Evolutionary conservation across 116 monocot genomes (phyloP).

Genomic region (Posidonia oceanica): DNA sequence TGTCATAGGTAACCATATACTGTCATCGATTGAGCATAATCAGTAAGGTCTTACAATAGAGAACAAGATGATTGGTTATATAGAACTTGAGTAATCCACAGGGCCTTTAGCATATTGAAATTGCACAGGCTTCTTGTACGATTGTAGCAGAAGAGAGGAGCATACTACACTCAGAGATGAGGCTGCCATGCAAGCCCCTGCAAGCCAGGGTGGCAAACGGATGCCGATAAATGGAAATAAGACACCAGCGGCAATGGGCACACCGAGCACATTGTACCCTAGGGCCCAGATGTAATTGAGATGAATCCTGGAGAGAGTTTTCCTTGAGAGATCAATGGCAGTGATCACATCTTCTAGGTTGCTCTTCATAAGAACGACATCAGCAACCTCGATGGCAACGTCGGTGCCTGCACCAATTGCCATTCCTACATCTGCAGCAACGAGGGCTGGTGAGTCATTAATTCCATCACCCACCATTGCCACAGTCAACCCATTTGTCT

Average conservation of each 20-base stretch:
- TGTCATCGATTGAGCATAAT: too few relatives aligned
- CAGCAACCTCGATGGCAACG: slow-evolving; percentile 73
- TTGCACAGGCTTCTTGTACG: slow-evolving; percentile 57
- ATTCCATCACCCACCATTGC: slow-evolving; percentile 88
- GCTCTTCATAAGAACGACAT: slow-evolving; percentile 66
- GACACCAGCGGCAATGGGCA: slow-evolving; percentile 71
- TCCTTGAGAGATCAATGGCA: slow-evolving; percentile 70
- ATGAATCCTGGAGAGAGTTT: slow-evolving; percentile 53
- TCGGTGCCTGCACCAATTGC: slow-evolving; percentile 82
- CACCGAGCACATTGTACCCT: slow-evolving; percentile 61
- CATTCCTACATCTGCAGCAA: slow-evolving; percentile 76
- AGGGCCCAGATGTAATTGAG: slow-evolving; percentile 80
- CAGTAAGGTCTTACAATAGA: too few relatives aligned
- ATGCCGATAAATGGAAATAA: slow-evolving; percentile 55
- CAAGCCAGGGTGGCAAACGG: slow-evolving; percentile 74
- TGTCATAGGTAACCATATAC: too few relatives aligned
- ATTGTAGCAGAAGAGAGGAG: slow-evolving; percentile 67
- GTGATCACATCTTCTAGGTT: slow-evolving; percentile 75
- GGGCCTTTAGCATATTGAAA: slow-evolving; percentile 8
- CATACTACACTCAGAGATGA: slow-evolving; percentile 76
- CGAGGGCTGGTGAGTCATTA: slow-evolving; percentile 72
- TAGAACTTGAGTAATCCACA: slow-evolving; percentile 8
- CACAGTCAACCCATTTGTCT: slow-evolving; percentile 55
- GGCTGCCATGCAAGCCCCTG: slow-evolving; percentile 83
- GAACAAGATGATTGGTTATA: slow-evolving; percentile 7